phyloP scores from a whole-genome alignment of 805 yeast genomes.

The Saccharomycopsis guyanensis region DNA sequence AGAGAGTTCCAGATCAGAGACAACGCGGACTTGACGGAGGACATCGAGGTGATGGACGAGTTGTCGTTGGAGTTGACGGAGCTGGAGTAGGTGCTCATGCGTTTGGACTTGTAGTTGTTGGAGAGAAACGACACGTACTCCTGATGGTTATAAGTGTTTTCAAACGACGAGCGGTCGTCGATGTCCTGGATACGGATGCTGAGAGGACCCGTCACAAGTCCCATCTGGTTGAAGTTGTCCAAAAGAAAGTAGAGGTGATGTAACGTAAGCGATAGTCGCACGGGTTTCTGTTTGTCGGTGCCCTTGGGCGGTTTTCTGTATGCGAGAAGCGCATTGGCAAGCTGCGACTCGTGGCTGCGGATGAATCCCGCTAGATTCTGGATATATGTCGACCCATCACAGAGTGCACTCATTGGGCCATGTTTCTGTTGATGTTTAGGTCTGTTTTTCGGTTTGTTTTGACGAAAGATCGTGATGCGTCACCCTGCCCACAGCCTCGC shows the following conservation, averaged over 20 bases:
- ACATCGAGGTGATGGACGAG: slow-evolving; percentile 47
- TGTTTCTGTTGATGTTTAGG: too few species aligned
- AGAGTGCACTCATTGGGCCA: slow-evolving; percentile 18
- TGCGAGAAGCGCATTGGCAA: slow-evolving; percentile 51
- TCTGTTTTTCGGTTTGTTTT: too few species aligned
- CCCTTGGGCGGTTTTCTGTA: slow-evolving; percentile 35
- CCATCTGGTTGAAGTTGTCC: slow-evolving; percentile 46
- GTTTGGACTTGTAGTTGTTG: slow-evolving; percentile 17
- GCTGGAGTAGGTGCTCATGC: slow-evolving; percentile 18
- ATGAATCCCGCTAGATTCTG: slow-evolving; percentile 47
- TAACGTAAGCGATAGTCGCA: slow-evolving; percentile 48
- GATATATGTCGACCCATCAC: slow-evolving; percentile 52
- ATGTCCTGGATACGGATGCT: slow-evolving; percentile 52
- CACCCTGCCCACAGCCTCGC: too few species aligned
- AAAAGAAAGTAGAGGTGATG: slow-evolving; percentile 57
- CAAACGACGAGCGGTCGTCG: slow-evolving; percentile 31
- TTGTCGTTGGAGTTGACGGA: slow-evolving; percentile 20
- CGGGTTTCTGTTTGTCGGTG: slow-evolving; percentile 34
- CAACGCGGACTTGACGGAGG: slow-evolving; percentile 43
- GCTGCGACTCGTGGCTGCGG: slow-evolving; percentile 47
- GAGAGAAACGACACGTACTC: slow-evolving; percentile 20
- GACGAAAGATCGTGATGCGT: too few species aligned
- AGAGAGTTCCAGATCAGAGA: slow-evolving; percentile 20
- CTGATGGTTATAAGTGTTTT: slow-evolving; percentile 1
- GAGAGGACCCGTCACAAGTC: slow-evolving; percentile 51